A percentile compares a stretch with the other conserved stretches of the same genome.
These are phyloP conservation scores for Stagonosporopsis tanaceti DNA, from an alignment of 2,329 filamentous ascomycete genomes.

Conservation along the genomic window DNA sequence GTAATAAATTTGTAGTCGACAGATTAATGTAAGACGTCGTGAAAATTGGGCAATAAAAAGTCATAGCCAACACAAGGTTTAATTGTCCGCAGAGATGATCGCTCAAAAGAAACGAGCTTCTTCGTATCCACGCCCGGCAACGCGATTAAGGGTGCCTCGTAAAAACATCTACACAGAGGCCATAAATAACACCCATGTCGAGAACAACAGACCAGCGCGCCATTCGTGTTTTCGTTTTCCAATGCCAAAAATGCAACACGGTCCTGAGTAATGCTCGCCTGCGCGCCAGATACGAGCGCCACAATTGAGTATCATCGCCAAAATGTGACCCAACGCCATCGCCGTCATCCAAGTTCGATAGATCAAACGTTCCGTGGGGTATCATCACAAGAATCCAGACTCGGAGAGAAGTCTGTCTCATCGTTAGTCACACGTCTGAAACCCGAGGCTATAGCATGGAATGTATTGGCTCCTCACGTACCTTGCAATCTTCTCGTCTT, in stretches of 20 bases:
- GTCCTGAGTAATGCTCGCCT: slow-evolving; percentile 4
- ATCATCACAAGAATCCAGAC: slow-evolving; percentile 63
- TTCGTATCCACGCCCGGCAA: background rate
- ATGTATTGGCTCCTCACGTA: slow-evolving; percentile 53
- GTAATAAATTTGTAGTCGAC: no score
- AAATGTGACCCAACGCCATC: slow-evolving; percentile 21
- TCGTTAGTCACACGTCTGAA: slow-evolving; percentile 13
- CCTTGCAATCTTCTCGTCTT: slow-evolving; percentile 99
- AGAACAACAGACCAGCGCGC: background rate
- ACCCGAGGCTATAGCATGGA: slow-evolving; percentile 18
- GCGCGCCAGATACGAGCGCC: slow-evolving; percentile 13
- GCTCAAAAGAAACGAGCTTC: no score
- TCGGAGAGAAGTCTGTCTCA: slow-evolving; percentile 59
- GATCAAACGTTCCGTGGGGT: slow-evolving; percentile 44
- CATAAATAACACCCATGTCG: slow-evolving; percentile 1
- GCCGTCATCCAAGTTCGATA: slow-evolving; percentile 22
- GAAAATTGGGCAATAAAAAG: no score
- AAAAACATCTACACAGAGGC: background rate
- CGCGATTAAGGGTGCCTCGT: background rate
- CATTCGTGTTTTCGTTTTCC: slow-evolving; percentile 12
- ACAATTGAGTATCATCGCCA: slow-evolving; percentile 10
- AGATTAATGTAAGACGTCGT: no score
- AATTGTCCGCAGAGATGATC: no score
- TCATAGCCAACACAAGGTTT: no score
- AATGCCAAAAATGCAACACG: slow-evolving; percentile 19